phyloP scores from a whole-genome alignment of 1,284 basidiomycete genomes.

The Rhodotorula sp. region DNA sequence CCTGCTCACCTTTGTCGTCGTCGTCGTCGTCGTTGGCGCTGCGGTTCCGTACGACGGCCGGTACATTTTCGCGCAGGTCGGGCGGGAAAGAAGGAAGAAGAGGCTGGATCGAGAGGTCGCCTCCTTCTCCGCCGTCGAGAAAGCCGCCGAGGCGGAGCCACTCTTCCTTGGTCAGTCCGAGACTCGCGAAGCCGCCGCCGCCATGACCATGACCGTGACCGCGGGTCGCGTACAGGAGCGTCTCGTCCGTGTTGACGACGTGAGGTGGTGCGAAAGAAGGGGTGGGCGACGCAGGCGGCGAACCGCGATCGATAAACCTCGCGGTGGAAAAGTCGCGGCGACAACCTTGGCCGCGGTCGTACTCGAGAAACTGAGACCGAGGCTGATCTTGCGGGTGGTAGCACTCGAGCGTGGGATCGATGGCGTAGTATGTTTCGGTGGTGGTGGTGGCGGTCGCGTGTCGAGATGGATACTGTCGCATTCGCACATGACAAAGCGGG shows the following conservation, averaged over 20 bases:
- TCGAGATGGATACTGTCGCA: too few relatives aligned
- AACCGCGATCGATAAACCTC: conserved; percentile 18
- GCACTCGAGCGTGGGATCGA: conserved; percentile 8
- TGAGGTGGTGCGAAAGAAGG: background rate
- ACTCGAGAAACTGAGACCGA: too few relatives aligned
- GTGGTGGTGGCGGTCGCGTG: too few relatives aligned
- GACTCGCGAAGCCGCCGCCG: background rate
- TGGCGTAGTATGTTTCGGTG: background rate
- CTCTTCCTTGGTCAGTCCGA: conserved; percentile 22
- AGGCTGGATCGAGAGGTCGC: background rate
- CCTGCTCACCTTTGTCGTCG: too few relatives aligned
- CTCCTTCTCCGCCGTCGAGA: background rate
- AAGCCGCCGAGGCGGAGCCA: conserved; percentile 20
- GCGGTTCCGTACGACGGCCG: too few relatives aligned
- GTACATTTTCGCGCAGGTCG: too few relatives aligned
- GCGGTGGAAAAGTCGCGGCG: conserved; percentile 14
- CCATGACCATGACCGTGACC: background rate
- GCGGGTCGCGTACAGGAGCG: background rate
- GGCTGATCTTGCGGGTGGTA: background rate
- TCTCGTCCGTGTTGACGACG: too few relatives aligned
- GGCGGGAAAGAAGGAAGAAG: too few relatives aligned
- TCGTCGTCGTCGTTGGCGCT: too few relatives aligned
- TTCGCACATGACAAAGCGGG: too few relatives aligned
- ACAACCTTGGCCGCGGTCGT: too few relatives aligned
- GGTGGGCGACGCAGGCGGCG: background rate